phyloP scores from a whole-genome alignment of 305 asterid genomes.

The Striga hermonthica region DNA sequence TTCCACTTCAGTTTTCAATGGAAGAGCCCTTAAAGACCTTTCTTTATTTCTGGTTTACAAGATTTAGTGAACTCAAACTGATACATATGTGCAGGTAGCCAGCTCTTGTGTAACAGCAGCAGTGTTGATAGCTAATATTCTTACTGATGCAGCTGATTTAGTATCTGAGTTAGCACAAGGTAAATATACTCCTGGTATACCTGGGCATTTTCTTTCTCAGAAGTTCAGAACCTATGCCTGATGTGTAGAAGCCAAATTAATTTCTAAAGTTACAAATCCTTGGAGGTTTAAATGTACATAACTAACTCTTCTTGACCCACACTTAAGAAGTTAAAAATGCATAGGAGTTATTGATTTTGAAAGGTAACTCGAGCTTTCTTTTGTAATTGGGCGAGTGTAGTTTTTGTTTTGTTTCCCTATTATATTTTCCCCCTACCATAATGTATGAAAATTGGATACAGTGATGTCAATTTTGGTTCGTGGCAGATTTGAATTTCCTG shows the following conservation, averaged over 20 bases:
- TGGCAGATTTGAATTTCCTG: conserved; percentile 56
- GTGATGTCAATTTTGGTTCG: conserved; percentile 32
- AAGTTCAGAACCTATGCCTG: too few species aligned
- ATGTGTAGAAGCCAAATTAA: too few species aligned
- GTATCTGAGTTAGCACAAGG: conserved; percentile 60
- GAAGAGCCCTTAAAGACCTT: too few species aligned
- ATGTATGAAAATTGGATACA: conserved; percentile 15
- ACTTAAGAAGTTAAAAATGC: too few species aligned
- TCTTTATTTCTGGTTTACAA: not conserved
- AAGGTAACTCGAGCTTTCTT: not conserved
- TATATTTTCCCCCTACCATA: not conserved
- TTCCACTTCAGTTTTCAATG: too few species aligned
- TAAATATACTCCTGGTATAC: conserved; percentile 31
- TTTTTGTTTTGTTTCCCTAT: too few species aligned
- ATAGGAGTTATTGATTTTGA: too few species aligned
- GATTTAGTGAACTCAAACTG: conserved; percentile 12
- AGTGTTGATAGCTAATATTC: conserved; percentile 67
- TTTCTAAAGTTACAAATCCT: too few species aligned
- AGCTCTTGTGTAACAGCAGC: conserved; percentile 74
- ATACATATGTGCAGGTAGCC: conserved; percentile 45
- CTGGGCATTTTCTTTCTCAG: not conserved
- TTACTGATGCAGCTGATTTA: conserved; percentile 51
- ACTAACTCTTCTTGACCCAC: too few species aligned
- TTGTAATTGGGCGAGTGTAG: not conserved
- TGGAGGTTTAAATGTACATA: too few species aligned